Evolutionary conservation across 78 protist genomes (phyloP).

Genomic region (Ministeria vibrans): DNA sequence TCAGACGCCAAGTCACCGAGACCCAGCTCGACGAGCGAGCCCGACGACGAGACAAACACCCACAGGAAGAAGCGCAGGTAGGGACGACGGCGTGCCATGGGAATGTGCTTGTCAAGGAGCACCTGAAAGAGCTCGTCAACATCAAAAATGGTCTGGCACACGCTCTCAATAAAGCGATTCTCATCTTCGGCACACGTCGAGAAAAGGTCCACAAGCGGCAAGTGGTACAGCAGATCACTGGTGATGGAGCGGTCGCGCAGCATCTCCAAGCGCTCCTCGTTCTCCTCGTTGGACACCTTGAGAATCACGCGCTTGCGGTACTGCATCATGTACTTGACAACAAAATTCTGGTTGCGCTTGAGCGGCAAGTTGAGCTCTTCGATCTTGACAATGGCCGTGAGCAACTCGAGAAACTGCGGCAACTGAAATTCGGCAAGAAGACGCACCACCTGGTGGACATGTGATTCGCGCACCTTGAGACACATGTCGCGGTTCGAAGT

Average conservation of each 20-base stretch:
- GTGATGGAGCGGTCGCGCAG: neutral
- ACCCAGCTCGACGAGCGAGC: neutral
- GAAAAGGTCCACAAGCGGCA: neutral
- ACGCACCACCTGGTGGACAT: neutral
- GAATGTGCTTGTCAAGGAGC: neutral
- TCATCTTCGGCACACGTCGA: neutral
- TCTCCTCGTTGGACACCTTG: neutral
- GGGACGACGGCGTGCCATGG: neutral
- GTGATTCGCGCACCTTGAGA: neutral
- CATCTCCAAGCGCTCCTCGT: slow-evolving; percentile 1
- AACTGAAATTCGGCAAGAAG: neutral
- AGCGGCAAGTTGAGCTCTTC: neutral
- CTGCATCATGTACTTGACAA: neutral
- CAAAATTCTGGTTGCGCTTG: slow-evolving; percentile 5
- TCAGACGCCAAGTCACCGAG: too few species aligned
- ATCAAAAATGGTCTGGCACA: neutral
- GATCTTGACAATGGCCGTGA: neutral
- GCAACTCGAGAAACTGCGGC: neutral
- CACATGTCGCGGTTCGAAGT: neutral
- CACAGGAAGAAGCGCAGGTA: neutral
- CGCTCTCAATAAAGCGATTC: slow-evolving; percentile 3
- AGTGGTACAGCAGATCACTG: neutral
- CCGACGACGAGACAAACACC: neutral
- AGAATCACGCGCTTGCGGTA: neutral
- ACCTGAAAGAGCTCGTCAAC: slow-evolving; percentile 4